Evolutionary conservation across 1,284 basidiomycete genomes (phyloP), one percentile per base, ranked within the genome.

Genomic region (Pascua sp.): DNA sequence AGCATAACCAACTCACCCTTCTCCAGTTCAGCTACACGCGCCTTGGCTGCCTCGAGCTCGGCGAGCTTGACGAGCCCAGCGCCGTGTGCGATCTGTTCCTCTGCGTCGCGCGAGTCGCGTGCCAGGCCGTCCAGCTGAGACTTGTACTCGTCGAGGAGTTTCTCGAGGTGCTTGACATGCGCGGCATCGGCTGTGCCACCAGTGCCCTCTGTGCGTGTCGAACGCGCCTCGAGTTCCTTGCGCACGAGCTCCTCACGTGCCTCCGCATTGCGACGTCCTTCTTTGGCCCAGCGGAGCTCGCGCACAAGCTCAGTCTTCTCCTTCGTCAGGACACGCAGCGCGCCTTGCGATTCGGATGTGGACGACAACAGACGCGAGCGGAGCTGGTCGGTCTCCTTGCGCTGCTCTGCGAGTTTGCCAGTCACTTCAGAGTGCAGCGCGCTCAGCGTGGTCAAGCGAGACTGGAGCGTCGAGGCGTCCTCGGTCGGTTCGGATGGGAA

Each of bases 261-360:
- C 51, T 78, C 76, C 5, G 73, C 74, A 32, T 51, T 63, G 4
- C 57, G 60, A 24, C 73, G 58, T 0, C 72, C 73, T 49, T 77
- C 72, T 18, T 64, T 68, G 1, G 74, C 74, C 70, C 74, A 75
- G 11, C 77, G 60, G 17, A 67, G 52, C 47, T 77, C 74, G 17
- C 74, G 62, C 24, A 32, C 24, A 32, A 32, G 24, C 58, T 72
- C 71, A 7, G 67, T 60, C 10, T 69, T 68, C 24, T 66, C 62
- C 24, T 32, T 32, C 4, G 24, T 32, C 24, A 32, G 24, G 24
- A 32, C 24, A 32, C 24, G 24, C 7, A 32, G 24, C 8, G 64
- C 52, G 4, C 67, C 59, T 37, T 61, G 63, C 7, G 47, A 43
- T 13, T 57, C 42, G 18, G 66, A 67, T 16, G 67, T 68, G 2